Evolutionary conservation across 345 rosid genomes (phyloP).

Genomic region (Cochlearia excelsa): DNA sequence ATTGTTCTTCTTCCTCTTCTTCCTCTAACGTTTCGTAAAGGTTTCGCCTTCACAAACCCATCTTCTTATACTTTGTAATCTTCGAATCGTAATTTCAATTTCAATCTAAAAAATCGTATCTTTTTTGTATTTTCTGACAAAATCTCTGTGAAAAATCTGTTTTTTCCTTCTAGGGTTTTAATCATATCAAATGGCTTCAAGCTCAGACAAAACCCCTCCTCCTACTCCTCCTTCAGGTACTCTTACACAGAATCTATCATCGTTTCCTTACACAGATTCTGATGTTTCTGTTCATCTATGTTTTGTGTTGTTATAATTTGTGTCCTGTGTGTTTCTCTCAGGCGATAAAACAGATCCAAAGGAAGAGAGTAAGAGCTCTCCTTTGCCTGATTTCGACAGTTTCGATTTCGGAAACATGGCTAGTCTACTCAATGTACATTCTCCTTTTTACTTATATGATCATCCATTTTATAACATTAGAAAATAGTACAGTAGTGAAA

Average conservation of each 20-base stretch:
- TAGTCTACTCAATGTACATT: slow-evolving; percentile 69
- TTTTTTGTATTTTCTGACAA: background rate
- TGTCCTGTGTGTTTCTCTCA: too few species aligned
- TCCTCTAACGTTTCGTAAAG: slow-evolving; percentile 15
- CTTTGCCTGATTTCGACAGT: slow-evolving; percentile 49
- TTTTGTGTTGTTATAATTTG: too few species aligned
- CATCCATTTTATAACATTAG: too few species aligned
- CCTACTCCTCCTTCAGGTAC: slow-evolving; percentile 48
- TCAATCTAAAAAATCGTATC: background rate
- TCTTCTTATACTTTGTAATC: slow-evolving; percentile 3
- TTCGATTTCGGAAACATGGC: slow-evolving; percentile 93
- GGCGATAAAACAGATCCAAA: slow-evolving; percentile 37
- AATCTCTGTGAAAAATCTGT: background rate
- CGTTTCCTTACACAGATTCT: background rate
- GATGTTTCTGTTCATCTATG: too few species aligned
- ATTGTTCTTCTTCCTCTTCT: slow-evolving; percentile 1
- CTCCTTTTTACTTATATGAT: background rate
- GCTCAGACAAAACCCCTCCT: slow-evolving; percentile 42
- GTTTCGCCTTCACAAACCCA: slow-evolving; percentile 19
- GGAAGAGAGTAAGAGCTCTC: slow-evolving; percentile 34
- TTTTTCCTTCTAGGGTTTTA: slow-evolving; percentile 20
- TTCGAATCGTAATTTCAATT: background rate
- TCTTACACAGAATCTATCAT: background rate
- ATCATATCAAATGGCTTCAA: slow-evolving; percentile 51
- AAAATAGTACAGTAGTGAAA: background rate